Percentiles rank a stretch among this genome's conserved stretches.
Conservation (phyloP, 306 rosid genomes). For the Vicia villosa region DNA sequence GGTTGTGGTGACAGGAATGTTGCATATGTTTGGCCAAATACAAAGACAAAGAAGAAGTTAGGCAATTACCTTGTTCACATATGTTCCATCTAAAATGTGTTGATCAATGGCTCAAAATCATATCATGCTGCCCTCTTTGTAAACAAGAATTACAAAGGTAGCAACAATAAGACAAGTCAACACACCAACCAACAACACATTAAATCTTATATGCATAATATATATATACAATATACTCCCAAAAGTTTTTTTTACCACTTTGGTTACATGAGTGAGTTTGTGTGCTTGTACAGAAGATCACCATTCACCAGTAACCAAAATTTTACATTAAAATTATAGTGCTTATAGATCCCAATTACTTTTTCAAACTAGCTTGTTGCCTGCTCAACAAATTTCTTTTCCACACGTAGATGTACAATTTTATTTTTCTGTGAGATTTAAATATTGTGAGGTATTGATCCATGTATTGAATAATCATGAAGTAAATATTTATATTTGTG, state of each 20-base stretch:
- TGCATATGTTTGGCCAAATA: constrained; percentile 89
- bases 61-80: constrained; percentile 77
- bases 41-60: constrained; percentile 77
- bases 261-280: constrained; percentile 82
- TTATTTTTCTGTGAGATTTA: not conserved
- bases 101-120: constrained; percentile 87
- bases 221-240: constrained; percentile 8
- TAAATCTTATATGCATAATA: not conserved
- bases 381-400: not conserved
- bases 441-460: constrained; percentile 26
- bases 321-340: constrained; percentile 10
- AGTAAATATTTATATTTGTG: constrained; percentile 25
- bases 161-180: constrained; percentile 22
- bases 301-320: constrained; percentile 75
- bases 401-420: not conserved
- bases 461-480: constrained; percentile 1
- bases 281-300: constrained; percentile 56
- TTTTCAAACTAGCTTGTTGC: not conserved
- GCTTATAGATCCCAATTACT: constrained; percentile 12
- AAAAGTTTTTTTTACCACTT: not conserved
- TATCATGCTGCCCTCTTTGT: constrained; percentile 90
- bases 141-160: constrained; percentile 75
- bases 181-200: constrained; percentile 15
- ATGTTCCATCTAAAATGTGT: constrained; percentile 85
- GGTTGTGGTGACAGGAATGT: constrained; percentile 61